Conservation (phyloP, 129 eudicot species). For the Artemisia annua region DNA sequence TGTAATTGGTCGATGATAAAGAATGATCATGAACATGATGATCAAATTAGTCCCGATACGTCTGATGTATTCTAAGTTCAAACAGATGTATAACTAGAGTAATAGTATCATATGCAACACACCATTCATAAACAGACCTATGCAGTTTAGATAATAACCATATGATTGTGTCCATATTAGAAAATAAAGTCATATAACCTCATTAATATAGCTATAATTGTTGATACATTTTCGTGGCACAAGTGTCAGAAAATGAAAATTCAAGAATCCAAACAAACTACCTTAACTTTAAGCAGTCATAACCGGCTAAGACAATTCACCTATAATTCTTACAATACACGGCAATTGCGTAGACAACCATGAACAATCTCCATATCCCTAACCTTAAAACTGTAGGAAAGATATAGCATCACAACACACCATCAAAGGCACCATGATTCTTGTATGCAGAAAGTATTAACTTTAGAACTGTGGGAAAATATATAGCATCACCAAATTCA, state of each 20-base stretch:
- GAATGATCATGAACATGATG: neutral
- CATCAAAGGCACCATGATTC: neutral
- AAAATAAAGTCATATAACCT: neutral
- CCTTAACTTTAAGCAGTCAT: neutral
- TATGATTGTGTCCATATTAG: too few species aligned
- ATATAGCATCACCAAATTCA: neutral
- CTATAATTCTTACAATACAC: too few species aligned
- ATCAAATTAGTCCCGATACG: neutral
- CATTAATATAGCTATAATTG: neutral
- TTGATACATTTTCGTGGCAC: neutral
- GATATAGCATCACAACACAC: neutral
- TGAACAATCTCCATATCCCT: neutral
- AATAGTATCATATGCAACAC: neutral
- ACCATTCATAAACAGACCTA: neutral
- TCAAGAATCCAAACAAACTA: neutral
- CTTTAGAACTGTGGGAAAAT: neutral
- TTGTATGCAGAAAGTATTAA: neutral
- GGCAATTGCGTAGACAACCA: neutral
- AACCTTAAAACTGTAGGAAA: neutral
- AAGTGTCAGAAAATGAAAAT: neutral
- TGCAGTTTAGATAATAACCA: too few species aligned
- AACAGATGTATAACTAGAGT: constrained; percentile 10
- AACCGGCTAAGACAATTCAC: too few species aligned
- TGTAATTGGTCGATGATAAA: constrained; percentile 7
- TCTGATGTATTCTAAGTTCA: neutral